phyloP scores from a whole-genome alignment of 768 basidiomycete species.

The Candolleomyces aberdarensis region DNA sequence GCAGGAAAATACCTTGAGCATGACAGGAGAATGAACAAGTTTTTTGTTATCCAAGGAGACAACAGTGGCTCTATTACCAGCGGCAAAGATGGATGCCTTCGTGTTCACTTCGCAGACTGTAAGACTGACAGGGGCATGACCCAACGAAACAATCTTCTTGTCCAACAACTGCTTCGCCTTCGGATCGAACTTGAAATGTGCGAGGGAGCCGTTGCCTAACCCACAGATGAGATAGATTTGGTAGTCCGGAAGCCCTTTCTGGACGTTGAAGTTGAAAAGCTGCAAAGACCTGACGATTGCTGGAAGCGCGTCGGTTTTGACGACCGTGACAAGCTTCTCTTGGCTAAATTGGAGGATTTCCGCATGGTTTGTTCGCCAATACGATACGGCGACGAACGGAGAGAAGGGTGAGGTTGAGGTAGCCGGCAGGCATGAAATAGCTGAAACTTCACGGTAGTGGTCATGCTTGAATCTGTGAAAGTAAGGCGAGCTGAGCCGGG shows the following conservation, averaged over 20 bases:
- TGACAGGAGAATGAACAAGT: slow-evolving; percentile 65
- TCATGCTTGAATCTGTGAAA: not conserved
- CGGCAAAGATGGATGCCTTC: slow-evolving; percentile 61
- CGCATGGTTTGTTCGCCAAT: slow-evolving; percentile 70
- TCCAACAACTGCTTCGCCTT: slow-evolving; percentile 35
- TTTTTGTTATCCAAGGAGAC: slow-evolving; percentile 66
- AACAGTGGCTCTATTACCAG: slow-evolving; percentile 65
- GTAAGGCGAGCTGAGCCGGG: not conserved
- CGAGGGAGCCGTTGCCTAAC: slow-evolving; percentile 70
- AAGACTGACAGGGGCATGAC: slow-evolving; percentile 63
- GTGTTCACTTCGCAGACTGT: slow-evolving; percentile 53
- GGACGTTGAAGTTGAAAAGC: slow-evolving; percentile 53
- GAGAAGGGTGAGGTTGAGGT: slow-evolving; percentile 47
- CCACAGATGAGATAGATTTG: slow-evolving; percentile 67
- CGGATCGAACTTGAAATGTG: slow-evolving; percentile 47
- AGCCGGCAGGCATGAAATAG: slow-evolving; percentile 61
- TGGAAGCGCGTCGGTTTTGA: slow-evolving; percentile 34
- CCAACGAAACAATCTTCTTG: slow-evolving; percentile 60
- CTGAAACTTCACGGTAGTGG: slow-evolving; percentile 54
- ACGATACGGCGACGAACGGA: slow-evolving; percentile 56
- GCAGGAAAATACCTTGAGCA: slow-evolving; percentile 51
- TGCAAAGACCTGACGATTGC: slow-evolving; percentile 45
- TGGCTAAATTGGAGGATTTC: slow-evolving; percentile 44
- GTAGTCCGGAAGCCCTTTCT: slow-evolving; percentile 27
- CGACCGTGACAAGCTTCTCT: slow-evolving; percentile 26